Conservation (phyloP, 805 yeast genomes). For the Blastobotrys attinorum region DNA sequence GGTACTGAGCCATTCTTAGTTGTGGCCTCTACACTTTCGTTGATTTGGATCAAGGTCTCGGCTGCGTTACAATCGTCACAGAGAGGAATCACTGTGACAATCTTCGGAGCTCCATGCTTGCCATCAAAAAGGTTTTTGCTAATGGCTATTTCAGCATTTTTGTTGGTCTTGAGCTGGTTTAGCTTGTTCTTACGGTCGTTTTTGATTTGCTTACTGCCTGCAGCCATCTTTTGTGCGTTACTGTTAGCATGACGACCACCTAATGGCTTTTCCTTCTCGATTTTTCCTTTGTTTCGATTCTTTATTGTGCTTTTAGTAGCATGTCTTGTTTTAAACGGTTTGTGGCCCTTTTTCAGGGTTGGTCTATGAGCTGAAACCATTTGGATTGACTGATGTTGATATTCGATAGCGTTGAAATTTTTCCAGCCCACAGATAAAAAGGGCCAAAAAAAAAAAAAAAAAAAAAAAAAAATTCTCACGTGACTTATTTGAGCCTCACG, state of each 20-base stretch:
- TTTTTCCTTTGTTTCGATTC: slow-evolving; percentile 72
- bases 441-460: too few relatives aligned
- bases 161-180: slow-evolving; percentile 67
- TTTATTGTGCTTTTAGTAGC: slow-evolving; percentile 82
- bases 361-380: slow-evolving; percentile 51
- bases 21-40: slow-evolving; percentile 13
- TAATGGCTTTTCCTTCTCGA: slow-evolving; percentile 50
- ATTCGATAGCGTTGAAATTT: background rate
- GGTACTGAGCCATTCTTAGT: slow-evolving; percentile 7
- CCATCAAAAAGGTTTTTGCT: slow-evolving; percentile 74
- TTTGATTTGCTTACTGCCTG: slow-evolving; percentile 32
- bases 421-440: too few relatives aligned
- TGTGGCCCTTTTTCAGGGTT: slow-evolving; percentile 75
- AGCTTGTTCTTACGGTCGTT: slow-evolving; percentile 70
- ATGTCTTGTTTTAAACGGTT: slow-evolving; percentile 87
- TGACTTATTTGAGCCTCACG: too few relatives aligned
- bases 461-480: too few relatives aligned
- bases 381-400: background rate
- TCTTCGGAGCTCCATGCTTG: slow-evolving; percentile 68
- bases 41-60: slow-evolving; percentile 21
- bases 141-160: slow-evolving; percentile 52
- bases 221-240: background rate
- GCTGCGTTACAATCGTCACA: slow-evolving; percentile 54
- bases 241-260: background rate
- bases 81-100: slow-evolving; percentile 72